A percentile compares a stretch with the other conserved stretches of the same genome.
Evolutionary conservation across 179 eudicot species (phyloP).

Genomic region (Gypsophila paniculata): DNA sequence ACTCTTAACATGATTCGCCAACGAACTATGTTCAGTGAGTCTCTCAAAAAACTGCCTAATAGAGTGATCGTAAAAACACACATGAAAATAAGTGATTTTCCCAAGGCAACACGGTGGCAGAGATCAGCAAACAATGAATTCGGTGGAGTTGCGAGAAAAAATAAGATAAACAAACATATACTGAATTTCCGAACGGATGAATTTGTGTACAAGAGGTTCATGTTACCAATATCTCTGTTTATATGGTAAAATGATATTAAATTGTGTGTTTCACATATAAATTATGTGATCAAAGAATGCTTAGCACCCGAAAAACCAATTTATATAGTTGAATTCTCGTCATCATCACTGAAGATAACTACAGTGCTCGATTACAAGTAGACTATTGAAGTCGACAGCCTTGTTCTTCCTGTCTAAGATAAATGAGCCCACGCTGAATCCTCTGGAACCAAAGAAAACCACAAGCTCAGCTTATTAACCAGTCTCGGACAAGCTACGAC

Average conservation of each 20-base stretch:
- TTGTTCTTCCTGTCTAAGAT: constrained; percentile 71
- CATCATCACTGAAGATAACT: constrained; percentile 17
- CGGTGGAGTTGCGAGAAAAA: neutral
- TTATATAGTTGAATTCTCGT: constrained; percentile 16
- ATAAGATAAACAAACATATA: neutral
- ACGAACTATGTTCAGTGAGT: too few species aligned
- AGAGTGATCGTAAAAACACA: too few species aligned
- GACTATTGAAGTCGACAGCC: constrained; percentile 51
- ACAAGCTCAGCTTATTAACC: neutral
- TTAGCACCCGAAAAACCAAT: constrained; percentile 20
- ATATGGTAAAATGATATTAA: constrained; percentile 25
- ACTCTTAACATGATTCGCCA: too few species aligned
- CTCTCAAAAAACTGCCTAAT: too few species aligned
- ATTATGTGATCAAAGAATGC: constrained; percentile 39
- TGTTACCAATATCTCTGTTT: neutral
- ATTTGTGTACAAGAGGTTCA: neutral
- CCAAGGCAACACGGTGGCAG: neutral
- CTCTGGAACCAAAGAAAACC: constrained; percentile 47
- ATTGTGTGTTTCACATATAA: constrained; percentile 16
- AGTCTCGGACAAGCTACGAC: neutral
- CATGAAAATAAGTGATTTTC: too few species aligned
- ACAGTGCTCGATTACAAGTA: constrained; percentile 15
- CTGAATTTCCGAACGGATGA: neutral
- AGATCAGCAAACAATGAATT: neutral
- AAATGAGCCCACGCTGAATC: constrained; percentile 53